These are phyloP conservation scores for Candida labiduridarum DNA, from an alignment of 1,139 yeast genomes.

Conservation along the genomic window DNA sequence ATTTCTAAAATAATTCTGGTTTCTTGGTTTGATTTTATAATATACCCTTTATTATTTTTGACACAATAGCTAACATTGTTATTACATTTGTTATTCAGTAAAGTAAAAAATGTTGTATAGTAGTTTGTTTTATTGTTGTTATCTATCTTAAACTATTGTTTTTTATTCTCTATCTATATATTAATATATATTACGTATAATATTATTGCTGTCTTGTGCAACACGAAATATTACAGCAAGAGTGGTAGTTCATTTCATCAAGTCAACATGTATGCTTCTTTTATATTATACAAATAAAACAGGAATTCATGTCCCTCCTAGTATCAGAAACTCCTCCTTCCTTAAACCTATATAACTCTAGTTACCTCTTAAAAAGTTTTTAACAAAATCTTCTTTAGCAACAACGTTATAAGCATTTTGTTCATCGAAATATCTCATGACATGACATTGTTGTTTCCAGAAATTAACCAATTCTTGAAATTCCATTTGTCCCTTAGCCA, in stretches of 20 bases:
- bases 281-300: not conserved
- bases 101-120: slow-evolving; percentile 5
- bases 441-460: slow-evolving; percentile 91
- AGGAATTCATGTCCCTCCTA: not conserved
- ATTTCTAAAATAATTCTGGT: slow-evolving; percentile 5
- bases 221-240: not conserved
- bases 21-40: slow-evolving; percentile 4
- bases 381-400: slow-evolving; percentile 59
- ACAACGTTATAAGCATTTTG: slow-evolving; percentile 54
- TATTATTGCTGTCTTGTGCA: not conserved
- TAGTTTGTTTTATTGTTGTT: slow-evolving; percentile 6
- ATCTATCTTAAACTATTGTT: slow-evolving; percentile 7
- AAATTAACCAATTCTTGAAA: slow-evolving; percentile 85
- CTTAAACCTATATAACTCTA: slow-evolving; percentile 1
- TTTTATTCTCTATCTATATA: slow-evolving; percentile 4
- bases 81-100: not conserved
- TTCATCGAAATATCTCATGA: slow-evolving; percentile 77
- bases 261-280: not conserved
- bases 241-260: not conserved
- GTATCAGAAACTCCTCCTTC: not conserved
- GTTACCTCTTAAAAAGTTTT: slow-evolving; percentile 71
- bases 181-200: not conserved
- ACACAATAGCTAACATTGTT: slow-evolving; percentile 4
- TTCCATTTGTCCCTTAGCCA: slow-evolving; percentile 88
- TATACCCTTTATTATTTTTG: slow-evolving; percentile 6